Conservation (phyloP, 176 grass and related monocot genomes). For the Avena insularis region DNA sequence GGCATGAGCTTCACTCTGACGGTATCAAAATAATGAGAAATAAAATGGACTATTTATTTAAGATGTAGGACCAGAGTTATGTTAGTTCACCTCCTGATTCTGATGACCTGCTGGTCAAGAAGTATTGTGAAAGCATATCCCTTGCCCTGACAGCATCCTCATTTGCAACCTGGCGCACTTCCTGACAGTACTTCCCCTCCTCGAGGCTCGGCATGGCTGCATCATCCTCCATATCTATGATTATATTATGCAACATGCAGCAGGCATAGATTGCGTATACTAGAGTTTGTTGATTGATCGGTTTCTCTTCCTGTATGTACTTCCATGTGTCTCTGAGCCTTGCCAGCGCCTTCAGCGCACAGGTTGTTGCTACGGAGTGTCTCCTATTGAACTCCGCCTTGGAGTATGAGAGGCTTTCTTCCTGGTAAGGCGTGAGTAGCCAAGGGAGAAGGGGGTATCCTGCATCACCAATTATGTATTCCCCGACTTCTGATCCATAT, state of each 20-base stretch:
- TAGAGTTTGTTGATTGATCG: too few species aligned
- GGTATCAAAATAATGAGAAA: too few species aligned
- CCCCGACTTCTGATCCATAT: neutral
- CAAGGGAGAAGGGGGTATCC: neutral
- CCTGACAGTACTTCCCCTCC: too few species aligned
- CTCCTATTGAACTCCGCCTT: neutral
- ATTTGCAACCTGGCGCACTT: too few species aligned
- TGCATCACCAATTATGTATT: slow-evolving; percentile 9
- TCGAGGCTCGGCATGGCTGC: too few species aligned
- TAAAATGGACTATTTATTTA: too few species aligned
- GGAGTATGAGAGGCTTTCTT: neutral
- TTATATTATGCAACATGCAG: too few species aligned
- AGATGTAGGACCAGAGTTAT: neutral
- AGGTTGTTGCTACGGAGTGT: neutral
- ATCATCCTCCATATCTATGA: too few species aligned
- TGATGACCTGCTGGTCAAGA: neutral
- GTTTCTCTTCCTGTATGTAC: too few species aligned
- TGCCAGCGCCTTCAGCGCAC: neutral
- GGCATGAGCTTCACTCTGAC: too few species aligned
- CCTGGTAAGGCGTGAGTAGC: slow-evolving; percentile 9
- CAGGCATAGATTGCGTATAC: too few species aligned
- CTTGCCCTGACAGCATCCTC: too few species aligned
- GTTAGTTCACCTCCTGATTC: neutral
- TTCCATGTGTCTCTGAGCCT: neutral
- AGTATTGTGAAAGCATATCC: neutral